Evolutionary conservation across 352 stramenopile species (phyloP), one percentile per base, ranked within the genome.

Genomic region (Pythium volutum): DNA sequence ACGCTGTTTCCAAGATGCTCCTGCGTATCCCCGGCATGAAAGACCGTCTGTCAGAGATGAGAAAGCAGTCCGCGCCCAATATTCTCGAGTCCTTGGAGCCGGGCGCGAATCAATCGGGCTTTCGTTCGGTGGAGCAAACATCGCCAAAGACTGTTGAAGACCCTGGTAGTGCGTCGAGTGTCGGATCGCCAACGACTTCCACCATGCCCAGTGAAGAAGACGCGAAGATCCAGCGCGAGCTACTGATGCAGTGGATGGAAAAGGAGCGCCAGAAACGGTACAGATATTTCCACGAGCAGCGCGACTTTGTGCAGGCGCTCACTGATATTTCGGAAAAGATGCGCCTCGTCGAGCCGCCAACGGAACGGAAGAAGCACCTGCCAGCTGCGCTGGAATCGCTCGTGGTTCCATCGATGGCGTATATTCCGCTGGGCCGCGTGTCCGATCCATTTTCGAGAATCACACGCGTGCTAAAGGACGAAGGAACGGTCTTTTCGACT

Each of bases 401-500:
- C 1, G 48, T 31, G 15, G 74, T 93, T 15, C 83, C 81, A 11
- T 69, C 80, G 1, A 93, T 91, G 81, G 81, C 81, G 2, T 93
- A 93, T 29, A 79, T 93, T 20, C 83, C 81, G 26, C 69, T 93
- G 10, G 81, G 83, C 22, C 79, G 80, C 16, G 81, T 88, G 5
- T 87, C 83, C 0, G 83, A 93, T 54, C 73, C 76, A 2, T 93
- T 88, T 45, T 81, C 74, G 38, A 73, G 81, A 8, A 87, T 93
- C 26, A 78, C 76, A 0, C 77, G 83, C 16, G 81, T 93, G 10
- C 70, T 91, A 0, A 62, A 69, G 22, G 70, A 89, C 15, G 83
- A 93, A 82, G 81, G 83, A 8, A 91, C 79, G 3, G 83, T 93
- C 1, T 93, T 93, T 49, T 91, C 81, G n/a, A 93, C 83, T 1